phyloP scores from a whole-genome alignment of 2,329 filamentous ascomycete species.

The Scytalidium lignicola region DNA sequence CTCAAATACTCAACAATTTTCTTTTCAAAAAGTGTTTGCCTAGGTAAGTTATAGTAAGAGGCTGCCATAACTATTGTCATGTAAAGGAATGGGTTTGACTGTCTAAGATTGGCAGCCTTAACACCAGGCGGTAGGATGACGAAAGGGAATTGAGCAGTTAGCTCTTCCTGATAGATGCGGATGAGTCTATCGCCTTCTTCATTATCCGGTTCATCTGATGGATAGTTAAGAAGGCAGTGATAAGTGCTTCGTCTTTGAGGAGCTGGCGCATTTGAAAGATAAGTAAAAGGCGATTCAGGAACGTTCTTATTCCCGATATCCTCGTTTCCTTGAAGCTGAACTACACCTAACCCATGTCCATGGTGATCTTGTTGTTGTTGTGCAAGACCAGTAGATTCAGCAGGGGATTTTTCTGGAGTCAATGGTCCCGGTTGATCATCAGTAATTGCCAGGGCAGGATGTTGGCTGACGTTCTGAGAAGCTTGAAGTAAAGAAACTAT shows the following conservation, averaged over 20 bases:
- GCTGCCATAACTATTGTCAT: conserved; percentile 5
- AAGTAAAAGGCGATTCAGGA: not conserved
- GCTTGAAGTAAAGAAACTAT: conserved; percentile 6
- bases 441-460: not conserved
- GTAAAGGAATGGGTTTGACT: conserved; percentile 2
- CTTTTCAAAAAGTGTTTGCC: not conserved
- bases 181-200: not conserved
- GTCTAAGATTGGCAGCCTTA: not conserved
- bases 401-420: not conserved
- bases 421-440: not conserved
- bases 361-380: not conserved
- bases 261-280: not conserved
- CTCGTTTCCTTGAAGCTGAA: not conserved
- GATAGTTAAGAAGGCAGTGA: not conserved
- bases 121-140: conserved; percentile 1
- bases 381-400: not conserved
- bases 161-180: conserved; percentile 2
- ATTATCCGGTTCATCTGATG: not conserved
- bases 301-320: not conserved
- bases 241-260: not conserved
- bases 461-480: not conserved
- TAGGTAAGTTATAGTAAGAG: not conserved
- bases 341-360: not conserved
- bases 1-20: conserved; percentile 30
- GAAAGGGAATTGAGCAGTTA: conserved; percentile 6